A percentile compares a stretch with the other conserved stretches of the same genome.
Evolutionary conservation across 1,284 basidiomycete genomes (phyloP).

Genomic region (Ceratobasidium sp.): DNA sequence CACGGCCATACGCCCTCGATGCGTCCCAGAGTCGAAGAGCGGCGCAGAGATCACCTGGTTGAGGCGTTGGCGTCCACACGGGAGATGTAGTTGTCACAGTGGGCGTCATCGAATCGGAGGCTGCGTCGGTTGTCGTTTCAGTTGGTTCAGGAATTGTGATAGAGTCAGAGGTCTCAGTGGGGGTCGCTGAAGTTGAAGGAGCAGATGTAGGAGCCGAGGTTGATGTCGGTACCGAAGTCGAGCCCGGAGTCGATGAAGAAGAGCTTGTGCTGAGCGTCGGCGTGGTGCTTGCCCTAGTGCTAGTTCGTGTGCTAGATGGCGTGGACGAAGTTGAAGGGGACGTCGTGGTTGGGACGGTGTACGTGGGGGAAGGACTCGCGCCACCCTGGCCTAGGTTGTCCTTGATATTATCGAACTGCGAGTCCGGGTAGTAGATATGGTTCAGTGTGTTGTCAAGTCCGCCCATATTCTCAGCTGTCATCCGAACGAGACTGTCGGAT

Average conservation of each 20-base stretch:
- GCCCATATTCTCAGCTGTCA: slow-evolving; percentile 61
- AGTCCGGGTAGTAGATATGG: slow-evolving; percentile 66
- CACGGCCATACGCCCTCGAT: slow-evolving; percentile 3
- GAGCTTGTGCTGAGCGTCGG: background rate
- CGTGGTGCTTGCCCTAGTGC: background rate
- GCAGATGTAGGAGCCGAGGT: background rate
- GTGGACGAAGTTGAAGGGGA: background rate
- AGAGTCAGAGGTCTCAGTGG: background rate
- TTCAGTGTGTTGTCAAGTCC: slow-evolving; percentile 72
- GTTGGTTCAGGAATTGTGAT: background rate
- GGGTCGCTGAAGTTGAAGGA: background rate
- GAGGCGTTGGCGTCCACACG: slow-evolving; percentile 27
- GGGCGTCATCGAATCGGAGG: background rate
- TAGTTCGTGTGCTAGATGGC: background rate
- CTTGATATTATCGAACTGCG: slow-evolving; percentile 56
- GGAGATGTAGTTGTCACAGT: slow-evolving; percentile 1
- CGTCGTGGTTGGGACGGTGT: slow-evolving; percentile 5
- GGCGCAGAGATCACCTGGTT: slow-evolving; percentile 23
- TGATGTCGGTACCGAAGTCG: background rate
- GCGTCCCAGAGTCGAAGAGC: slow-evolving; percentile 24
- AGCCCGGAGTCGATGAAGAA: background rate
- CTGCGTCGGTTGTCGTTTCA: background rate
- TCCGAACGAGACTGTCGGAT: slow-evolving; percentile 65
- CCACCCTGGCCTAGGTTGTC: slow-evolving; percentile 47
- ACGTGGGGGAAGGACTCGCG: slow-evolving; percentile 16